Conservation (phyloP, 2,329 filamentous ascomycete species). For the Xylaria sp. region DNA sequence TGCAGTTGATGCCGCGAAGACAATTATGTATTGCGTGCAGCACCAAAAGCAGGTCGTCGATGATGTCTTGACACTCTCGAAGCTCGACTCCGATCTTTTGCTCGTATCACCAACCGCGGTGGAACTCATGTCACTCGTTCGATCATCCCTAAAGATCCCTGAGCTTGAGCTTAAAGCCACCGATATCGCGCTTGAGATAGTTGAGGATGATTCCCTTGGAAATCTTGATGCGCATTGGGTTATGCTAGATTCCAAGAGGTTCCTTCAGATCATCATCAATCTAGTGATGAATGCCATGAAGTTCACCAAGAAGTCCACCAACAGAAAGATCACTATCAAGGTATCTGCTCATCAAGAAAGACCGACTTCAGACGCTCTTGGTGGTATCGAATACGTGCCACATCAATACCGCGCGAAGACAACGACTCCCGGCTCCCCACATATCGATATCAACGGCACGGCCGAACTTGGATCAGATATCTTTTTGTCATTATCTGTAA, state of each 20-base stretch:
- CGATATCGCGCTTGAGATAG: neutral
- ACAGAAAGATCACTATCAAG: neutral
- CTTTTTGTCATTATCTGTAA: neutral
- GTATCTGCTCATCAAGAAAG: neutral
- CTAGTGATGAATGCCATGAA: neutral
- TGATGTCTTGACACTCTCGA: neutral
- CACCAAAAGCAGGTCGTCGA: constrained; percentile 2
- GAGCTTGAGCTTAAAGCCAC: constrained; percentile 5
- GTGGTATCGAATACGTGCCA: neutral
- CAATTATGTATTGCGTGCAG: constrained; percentile 7
- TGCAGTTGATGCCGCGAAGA: neutral
- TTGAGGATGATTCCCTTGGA: neutral
- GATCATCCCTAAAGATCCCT: neutral
- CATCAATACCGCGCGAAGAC: neutral
- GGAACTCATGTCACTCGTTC: neutral
- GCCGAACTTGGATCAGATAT: neutral
- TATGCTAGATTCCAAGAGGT: neutral
- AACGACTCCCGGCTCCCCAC: neutral
- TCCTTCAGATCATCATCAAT: constrained; percentile 1
- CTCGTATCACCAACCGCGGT: neutral
- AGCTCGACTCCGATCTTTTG: neutral
- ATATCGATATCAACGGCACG: neutral
- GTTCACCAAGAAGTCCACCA: neutral
- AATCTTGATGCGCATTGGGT: neutral
- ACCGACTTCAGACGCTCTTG: neutral